These are phyloP conservation scores for Rusavskia elegans DNA, from an alignment of 495 filamentous ascomycete species.

Conservation along the genomic window DNA sequence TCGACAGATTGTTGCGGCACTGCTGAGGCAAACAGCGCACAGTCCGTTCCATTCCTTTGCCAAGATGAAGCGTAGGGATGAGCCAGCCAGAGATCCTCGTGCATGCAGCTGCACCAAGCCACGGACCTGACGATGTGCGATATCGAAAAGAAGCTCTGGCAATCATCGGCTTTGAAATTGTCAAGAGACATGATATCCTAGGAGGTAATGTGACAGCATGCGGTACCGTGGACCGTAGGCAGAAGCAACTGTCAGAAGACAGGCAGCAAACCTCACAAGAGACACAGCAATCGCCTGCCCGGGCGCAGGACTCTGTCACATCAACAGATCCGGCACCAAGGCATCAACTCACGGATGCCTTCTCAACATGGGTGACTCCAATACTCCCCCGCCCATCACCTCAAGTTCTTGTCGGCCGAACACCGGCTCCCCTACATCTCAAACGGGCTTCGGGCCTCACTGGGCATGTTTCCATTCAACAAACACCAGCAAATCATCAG, in stretches of 20 bases:
- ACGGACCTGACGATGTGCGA: slow-evolving; percentile 38
- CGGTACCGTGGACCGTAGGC: too few relatives aligned
- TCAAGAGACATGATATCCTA: slow-evolving; percentile 15
- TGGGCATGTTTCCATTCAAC: neutral
- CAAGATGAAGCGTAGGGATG: slow-evolving; percentile 9
- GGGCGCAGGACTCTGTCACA: neutral
- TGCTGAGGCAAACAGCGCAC: too few relatives aligned
- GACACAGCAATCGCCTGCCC: neutral
- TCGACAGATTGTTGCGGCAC: too few relatives aligned
- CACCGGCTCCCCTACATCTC: slow-evolving; percentile 3
- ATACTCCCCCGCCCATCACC: neutral
- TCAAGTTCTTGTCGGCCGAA: slow-evolving; percentile 7
- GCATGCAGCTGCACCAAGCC: slow-evolving; percentile 50
- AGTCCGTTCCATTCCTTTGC: too few relatives aligned
- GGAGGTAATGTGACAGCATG: neutral
- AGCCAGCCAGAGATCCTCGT: slow-evolving; percentile 43
- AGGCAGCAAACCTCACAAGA: neutral
- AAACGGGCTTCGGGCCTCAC: neutral
- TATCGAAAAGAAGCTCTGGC: slow-evolving; percentile 47
- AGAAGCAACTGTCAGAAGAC: neutral
- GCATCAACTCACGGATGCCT: neutral
- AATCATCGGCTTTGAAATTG: slow-evolving; percentile 40
- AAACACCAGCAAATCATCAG: neutral
- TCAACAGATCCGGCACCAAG: neutral
- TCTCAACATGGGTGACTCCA: neutral